Percentiles rank a stretch among this genome's conserved stretches.
phyloP scores from a whole-genome alignment of 2,329 filamentous ascomycete genomes.

The Aspergillus unguis region DNA sequence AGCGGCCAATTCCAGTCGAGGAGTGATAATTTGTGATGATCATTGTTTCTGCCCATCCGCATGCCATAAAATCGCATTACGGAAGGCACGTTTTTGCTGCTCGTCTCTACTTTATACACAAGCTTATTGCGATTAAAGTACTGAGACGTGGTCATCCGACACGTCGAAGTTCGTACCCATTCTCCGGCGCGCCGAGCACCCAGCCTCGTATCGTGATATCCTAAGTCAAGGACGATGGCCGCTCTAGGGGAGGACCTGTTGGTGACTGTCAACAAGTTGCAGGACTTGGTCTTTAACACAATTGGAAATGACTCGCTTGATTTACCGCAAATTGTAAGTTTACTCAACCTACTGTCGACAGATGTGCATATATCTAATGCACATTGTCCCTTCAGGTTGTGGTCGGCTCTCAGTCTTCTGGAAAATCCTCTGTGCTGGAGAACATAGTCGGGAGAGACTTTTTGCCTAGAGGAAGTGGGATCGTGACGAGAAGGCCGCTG shows the following conservation, averaged over 20 bases:
- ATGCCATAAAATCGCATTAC: no score
- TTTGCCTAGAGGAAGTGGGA: conserved; percentile 90
- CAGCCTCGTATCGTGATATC: not conserved
- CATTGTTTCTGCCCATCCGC: no score
- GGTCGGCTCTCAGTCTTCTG: conserved; percentile 95
- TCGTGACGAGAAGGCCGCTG: conserved; percentile 88
- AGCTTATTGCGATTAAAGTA: no score
- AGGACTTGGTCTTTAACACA: conserved; percentile 98
- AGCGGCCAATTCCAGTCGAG: no score
- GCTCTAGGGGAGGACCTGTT: conserved; percentile 94
- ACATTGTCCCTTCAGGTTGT: conserved; percentile 65
- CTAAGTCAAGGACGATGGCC: conserved; percentile 62
- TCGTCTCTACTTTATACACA: no score
- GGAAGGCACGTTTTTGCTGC: no score
- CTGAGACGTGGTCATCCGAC: no score
- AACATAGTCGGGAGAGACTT: conserved; percentile 99
- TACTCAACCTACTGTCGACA: not conserved
- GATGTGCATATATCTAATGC: not conserved
- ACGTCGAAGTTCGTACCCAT: no score
- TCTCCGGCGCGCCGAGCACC: not conserved
- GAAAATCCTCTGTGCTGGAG: conserved; percentile 97
- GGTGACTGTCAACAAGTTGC: conserved; percentile 93
- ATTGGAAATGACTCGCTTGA: conserved; percentile 98
- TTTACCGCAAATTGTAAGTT: conserved; percentile 89
- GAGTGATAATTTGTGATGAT: no score